phyloP scores from a whole-genome alignment of 2,329 filamentous ascomycete species.

The Fusarium miscanthi region DNA sequence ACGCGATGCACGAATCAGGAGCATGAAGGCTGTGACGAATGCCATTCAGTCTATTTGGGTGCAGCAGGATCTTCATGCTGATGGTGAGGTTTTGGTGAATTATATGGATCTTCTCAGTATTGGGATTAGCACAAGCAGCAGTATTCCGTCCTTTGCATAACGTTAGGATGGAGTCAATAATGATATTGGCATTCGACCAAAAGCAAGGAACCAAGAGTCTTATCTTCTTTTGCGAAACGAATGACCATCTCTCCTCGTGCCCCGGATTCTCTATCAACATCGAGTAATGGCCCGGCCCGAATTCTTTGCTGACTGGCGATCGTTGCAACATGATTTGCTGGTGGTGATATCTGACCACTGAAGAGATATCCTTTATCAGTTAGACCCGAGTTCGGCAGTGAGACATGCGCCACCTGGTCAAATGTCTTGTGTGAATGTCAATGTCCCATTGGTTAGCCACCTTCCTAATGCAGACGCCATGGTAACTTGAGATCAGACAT shows the following conservation, averaged over 20 bases:
- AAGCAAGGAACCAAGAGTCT: not conserved
- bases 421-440: slow-evolving; percentile 6
- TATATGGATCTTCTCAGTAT: slow-evolving; percentile 45
- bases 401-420: slow-evolving; percentile 21
- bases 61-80: slow-evolving; percentile 49
- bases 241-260: slow-evolving; percentile 1
- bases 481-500: not conserved
- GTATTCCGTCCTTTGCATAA: slow-evolving; percentile 27
- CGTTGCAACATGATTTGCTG: not conserved
- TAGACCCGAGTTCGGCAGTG: not conserved
- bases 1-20: slow-evolving; percentile 29
- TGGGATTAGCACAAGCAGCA: slow-evolving; percentile 24
- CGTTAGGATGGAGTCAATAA: not conserved
- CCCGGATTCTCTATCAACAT: not conserved
- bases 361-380: not conserved
- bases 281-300: not conserved
- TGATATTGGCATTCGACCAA: not conserved
- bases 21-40: slow-evolving; percentile 35
- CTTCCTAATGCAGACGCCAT: slow-evolving; percentile 8
- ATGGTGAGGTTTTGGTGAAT: slow-evolving; percentile 46
- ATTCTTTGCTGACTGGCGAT: not conserved
- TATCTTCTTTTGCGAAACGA: not conserved
- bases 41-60: slow-evolving; percentile 49
- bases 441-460: slow-evolving; percentile 1
- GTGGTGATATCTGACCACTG: not conserved